Evolutionary conservation across 305 asterid genomes (phyloP).

Genomic region (Fraxinus nigra): DNA sequence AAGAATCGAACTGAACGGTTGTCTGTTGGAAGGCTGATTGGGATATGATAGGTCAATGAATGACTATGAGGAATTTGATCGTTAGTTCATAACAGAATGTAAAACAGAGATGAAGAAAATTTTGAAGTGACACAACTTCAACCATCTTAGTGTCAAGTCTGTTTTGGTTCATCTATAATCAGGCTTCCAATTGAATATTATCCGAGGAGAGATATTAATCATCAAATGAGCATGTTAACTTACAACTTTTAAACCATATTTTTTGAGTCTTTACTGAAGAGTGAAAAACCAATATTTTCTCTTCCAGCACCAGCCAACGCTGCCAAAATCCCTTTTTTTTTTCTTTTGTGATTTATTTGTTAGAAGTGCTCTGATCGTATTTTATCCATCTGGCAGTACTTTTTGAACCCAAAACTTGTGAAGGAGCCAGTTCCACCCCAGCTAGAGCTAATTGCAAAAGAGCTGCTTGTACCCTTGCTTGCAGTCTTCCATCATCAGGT

Average conservation of each 20-base stretch:
- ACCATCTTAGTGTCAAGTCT: background rate
- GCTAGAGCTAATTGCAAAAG: constrained; percentile 42
- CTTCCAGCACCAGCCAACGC: background rate
- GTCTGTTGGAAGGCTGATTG: background rate
- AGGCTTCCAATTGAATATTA: background rate
- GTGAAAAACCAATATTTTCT: background rate
- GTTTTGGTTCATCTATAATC: background rate
- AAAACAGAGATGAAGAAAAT: background rate
- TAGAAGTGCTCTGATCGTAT: constrained; percentile 3
- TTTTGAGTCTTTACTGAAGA: background rate
- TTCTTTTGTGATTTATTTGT: background rate
- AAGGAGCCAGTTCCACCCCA: constrained; percentile 52
- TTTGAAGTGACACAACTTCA: background rate
- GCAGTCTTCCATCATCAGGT: constrained; percentile 34
- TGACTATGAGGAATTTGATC: background rate
- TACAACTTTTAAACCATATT: background rate
- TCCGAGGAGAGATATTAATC: background rate
- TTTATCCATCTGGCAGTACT: constrained; percentile 33
- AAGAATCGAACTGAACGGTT: background rate
- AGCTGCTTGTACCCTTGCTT: constrained; percentile 42
- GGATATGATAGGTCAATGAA: background rate
- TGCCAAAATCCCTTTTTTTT: background rate
- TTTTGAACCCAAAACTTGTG: constrained; percentile 38
- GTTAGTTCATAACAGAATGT: background rate
- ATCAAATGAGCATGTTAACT: background rate